Evolutionary conservation across 192 early-diverging fungal species (phyloP).

Genomic region (Entomortierella parvispora): DNA sequence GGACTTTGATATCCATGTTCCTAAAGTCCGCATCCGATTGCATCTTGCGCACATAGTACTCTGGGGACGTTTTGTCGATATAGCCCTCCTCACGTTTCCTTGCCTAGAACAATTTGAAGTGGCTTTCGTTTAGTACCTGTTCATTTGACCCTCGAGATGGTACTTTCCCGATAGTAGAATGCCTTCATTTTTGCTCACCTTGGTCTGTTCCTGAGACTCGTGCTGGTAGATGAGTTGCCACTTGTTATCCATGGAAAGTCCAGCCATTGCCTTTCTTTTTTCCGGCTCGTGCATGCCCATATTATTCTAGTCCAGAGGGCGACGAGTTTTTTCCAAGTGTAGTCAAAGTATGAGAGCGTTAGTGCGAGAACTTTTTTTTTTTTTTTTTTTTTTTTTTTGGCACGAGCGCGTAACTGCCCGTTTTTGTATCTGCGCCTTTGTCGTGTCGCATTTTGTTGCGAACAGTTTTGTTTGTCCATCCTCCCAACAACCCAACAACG

Average conservation of each 20-base stretch:
- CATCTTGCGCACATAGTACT: conserved; percentile 63
- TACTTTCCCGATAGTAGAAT: too few relatives aligned
- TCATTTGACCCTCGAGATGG: background rate
- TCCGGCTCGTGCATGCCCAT: conserved; percentile 61
- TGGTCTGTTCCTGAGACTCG: conserved; percentile 52
- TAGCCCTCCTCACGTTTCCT: conserved; percentile 35
- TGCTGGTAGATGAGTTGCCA: conserved; percentile 69
- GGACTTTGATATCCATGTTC: conserved; percentile 56
- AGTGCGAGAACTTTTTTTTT: background rate
- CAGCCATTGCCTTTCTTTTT: conserved; percentile 57
- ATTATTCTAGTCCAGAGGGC: conserved; percentile 49
- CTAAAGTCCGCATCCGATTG: conserved; percentile 58
- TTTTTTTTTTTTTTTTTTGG: background rate
- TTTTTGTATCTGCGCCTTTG: background rate
- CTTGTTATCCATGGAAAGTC: conserved; percentile 63
- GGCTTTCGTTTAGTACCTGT: conserved; percentile 10
- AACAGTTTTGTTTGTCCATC: too few relatives aligned
- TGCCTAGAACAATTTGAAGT: conserved; percentile 13
- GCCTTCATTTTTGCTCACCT: conserved; percentile 14
- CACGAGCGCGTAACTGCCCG: background rate
- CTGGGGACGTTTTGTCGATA: conserved; percentile 61
- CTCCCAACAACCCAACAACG: background rate
- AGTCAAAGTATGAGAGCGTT: background rate
- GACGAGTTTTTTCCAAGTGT: background rate
- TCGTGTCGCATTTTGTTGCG: background rate